Evolutionary conservation across 345 rosid genomes (phyloP).

Genomic region (Sonneratia alba): DNA sequence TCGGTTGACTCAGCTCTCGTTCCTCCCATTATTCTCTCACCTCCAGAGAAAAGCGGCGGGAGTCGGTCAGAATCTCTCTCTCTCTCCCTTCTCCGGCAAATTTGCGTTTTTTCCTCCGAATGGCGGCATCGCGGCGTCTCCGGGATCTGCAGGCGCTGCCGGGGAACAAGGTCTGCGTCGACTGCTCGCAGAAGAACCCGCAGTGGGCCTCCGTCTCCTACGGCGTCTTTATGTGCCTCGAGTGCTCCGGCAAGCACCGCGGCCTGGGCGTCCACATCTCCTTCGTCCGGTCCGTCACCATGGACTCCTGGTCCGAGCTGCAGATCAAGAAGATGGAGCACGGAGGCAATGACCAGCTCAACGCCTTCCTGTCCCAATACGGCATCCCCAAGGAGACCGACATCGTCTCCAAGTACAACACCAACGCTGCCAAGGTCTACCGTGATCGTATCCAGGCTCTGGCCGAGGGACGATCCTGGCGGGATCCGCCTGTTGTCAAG

Average conservation of each 20-base stretch:
- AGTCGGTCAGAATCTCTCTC: too few relatives aligned
- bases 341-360: constrained; percentile 81
- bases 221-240: constrained; percentile 95
- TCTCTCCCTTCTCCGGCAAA: too few relatives aligned
- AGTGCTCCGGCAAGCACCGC: constrained; percentile 98
- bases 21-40: too few relatives aligned
- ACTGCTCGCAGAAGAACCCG: constrained; percentile 90
- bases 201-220: constrained; percentile 99
- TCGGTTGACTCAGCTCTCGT: too few relatives aligned
- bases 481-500: constrained; percentile 72
- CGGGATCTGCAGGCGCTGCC: constrained; percentile 79
- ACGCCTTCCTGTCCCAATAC: constrained; percentile 55
- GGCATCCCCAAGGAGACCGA: constrained; percentile 77
- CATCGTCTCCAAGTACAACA: constrained; percentile 64
- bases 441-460: constrained; percentile 82
- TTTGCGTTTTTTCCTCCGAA: background rate
- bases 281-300: constrained; percentile 95
- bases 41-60: too few relatives aligned
- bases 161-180: constrained; percentile 84
- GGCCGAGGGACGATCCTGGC: constrained; percentile 77
- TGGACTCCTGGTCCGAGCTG: constrained; percentile 99
- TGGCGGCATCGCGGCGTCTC: constrained; percentile 79
- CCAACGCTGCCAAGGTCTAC: constrained; percentile 69
- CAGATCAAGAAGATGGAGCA: constrained; percentile 97
- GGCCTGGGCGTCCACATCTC: constrained; percentile 99